Conservation (phyloP, 2,329 filamentous ascomycete genomes). For the Stagonosporopsis tanaceti region DNA sequence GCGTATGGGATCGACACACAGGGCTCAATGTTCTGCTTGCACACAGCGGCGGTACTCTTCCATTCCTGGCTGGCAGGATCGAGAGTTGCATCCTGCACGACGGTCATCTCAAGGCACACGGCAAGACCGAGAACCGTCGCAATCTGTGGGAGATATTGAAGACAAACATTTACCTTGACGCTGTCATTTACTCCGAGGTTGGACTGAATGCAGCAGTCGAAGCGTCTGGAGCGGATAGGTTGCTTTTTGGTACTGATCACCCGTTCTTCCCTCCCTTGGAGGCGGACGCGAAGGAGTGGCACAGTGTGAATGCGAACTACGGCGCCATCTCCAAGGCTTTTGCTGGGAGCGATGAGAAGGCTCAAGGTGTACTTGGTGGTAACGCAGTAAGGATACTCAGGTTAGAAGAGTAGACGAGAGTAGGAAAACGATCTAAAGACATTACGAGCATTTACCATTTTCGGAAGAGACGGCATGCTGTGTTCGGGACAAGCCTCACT, state of each 20-base stretch:
- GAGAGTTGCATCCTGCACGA: constrained; percentile 89
- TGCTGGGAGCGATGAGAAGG: constrained; percentile 54
- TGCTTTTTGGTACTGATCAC: constrained; percentile 84
- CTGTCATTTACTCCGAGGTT: constrained; percentile 81
- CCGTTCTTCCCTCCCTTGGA: constrained; percentile 83
- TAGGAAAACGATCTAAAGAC: not conserved
- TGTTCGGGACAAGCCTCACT: too few relatives aligned
- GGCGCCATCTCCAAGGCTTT: constrained; percentile 64
- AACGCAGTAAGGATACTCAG: constrained; percentile 65
- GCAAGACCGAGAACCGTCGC: constrained; percentile 64
- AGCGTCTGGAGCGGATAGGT: constrained; percentile 70
- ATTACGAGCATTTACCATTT: too few relatives aligned
- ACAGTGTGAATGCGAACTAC: constrained; percentile 70
- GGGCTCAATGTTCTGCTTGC: constrained; percentile 78
- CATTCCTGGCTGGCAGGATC: constrained; percentile 86
- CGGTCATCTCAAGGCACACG: constrained; percentile 72
- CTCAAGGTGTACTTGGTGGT: constrained; percentile 64
- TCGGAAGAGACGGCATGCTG: too few relatives aligned
- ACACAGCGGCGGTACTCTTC: constrained; percentile 87
- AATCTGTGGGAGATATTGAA: constrained; percentile 71
- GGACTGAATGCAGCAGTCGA: constrained; percentile 75
- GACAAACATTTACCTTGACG: constrained; percentile 86
- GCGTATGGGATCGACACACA: constrained; percentile 80
- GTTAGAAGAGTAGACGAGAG: constrained; percentile 24
- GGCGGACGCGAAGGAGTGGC: constrained; percentile 70